Conservation (phyloP, 192 early-diverging fungal genomes). For the Coemansia furcata region DNA sequence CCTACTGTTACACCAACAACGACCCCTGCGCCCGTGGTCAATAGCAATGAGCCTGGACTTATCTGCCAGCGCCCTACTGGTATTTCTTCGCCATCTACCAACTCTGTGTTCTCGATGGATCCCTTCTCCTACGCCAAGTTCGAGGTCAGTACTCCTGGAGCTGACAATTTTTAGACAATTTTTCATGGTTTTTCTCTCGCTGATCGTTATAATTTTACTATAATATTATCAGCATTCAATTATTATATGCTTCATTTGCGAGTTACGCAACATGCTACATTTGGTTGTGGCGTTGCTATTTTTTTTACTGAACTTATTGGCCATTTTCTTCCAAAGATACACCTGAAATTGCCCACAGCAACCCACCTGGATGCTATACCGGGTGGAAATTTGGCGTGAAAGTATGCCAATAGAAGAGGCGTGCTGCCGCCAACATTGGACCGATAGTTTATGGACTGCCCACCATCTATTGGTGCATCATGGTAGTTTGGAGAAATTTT, state of each 20-base stretch:
- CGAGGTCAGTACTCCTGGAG: not conserved
- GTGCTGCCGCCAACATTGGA: not conserved
- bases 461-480: too few relatives aligned
- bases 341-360: not conserved
- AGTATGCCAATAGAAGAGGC: not conserved
- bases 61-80: not conserved
- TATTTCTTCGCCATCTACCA: not conserved
- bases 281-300: not conserved
- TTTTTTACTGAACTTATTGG: not conserved
- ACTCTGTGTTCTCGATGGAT: not conserved
- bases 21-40: conserved; percentile 1
- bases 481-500: not conserved
- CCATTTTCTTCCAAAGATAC: not conserved
- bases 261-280: not conserved
- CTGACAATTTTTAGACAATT: not conserved
- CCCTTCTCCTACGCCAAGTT: not conserved
- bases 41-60: conserved; percentile 5
- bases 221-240: not conserved
- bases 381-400: not conserved
- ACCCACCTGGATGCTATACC: not conserved
- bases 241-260: not conserved
- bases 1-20: not conserved
- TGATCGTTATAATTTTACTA: not conserved
- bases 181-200: not conserved
- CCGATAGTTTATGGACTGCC: not conserved